Conservation (phyloP, 192 early-diverging fungal species). For the Backusella tuberculispora region DNA sequence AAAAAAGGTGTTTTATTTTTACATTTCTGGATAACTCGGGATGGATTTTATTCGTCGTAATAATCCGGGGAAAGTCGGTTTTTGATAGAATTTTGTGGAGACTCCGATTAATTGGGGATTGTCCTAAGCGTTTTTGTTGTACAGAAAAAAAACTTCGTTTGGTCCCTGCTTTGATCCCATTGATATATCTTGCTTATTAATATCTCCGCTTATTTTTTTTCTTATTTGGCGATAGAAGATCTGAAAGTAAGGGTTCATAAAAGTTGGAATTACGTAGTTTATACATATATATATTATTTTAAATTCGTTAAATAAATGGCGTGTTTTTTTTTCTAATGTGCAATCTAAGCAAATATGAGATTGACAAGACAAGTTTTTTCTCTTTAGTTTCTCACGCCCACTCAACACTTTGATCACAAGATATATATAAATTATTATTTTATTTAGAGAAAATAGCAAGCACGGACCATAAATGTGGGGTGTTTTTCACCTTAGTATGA, state of each 20-base stretch:
- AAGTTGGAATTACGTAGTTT: neutral
- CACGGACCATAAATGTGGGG: constrained; percentile 16
- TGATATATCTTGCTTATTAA: neutral
- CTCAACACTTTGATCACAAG: neutral
- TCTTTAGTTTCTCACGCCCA: neutral
- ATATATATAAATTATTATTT: neutral
- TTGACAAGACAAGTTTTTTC: constrained; percentile 3
- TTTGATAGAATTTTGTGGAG: constrained; percentile 9
- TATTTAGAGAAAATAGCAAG: neutral
- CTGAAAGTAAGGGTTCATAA: neutral
- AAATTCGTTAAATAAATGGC: neutral
- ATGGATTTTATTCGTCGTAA: neutral
- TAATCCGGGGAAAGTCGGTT: constrained; percentile 16
- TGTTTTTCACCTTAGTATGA: neutral
- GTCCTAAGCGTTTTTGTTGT: neutral
- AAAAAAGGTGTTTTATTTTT: neutral
- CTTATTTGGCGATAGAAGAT: neutral
- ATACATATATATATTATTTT: neutral
- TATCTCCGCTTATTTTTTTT: neutral
- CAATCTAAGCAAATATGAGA: neutral
- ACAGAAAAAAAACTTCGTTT: neutral
- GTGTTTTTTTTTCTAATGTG: neutral
- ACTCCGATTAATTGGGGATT: constrained; percentile 12
- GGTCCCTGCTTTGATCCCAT: constrained; percentile 8
- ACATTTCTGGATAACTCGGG: constrained; percentile 7